Evolutionary conservation across 768 basidiomycete genomes (phyloP), one percentile per base, ranked within the genome.

Genomic region (Vishniacozyma victoriae): DNA sequence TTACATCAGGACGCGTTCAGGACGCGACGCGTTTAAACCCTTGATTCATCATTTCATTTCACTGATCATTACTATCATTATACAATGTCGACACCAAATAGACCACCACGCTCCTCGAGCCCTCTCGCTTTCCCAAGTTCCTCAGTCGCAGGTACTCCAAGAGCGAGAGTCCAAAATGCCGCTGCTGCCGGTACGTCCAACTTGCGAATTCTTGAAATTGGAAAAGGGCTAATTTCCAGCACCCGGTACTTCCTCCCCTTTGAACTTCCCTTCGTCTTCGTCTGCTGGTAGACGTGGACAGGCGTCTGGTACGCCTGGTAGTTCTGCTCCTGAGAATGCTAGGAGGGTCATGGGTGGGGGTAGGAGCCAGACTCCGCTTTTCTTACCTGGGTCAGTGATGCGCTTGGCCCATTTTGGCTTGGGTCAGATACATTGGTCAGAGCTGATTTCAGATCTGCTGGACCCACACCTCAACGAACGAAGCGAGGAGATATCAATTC

Each of bases 401-500:
- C 3, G 22, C 4, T 31, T 44, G 24, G 4, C n/a, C 29, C 9
- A 22, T 14, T 4, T 6, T 13, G 1, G 48, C 20, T 3, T 19
- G 16, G 12, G 18, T 22, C 12, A 31, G 5, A 14, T 23, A 6
- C 29, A n/a, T 33, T 33, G n/a, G n/a, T n/a, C 16, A 26, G 16
- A 18, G 14, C 16, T 38, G 19, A n/a, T 67, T 24, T 26, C 53
- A 61, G 70, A 20, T 63, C 72, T 38, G 72, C 71, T 69, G 59
- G 76, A 1, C 73, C 77, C 6, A 86, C 86, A 0, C 86, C 81
- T 18, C 72, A 81, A 13, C 81, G 78, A 64, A 85, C 85, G 58
- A 78, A 82, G 26, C 80, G 91, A 27, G 90, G 91, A 3, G 91
- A 95, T 60, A 92, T 95, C 31, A 89, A 92, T 67, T 90, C 90